Base-by-base conservation (phyloP, 2,329 filamentous ascomycete species). In the Colletotrichum sp. region DNA sequence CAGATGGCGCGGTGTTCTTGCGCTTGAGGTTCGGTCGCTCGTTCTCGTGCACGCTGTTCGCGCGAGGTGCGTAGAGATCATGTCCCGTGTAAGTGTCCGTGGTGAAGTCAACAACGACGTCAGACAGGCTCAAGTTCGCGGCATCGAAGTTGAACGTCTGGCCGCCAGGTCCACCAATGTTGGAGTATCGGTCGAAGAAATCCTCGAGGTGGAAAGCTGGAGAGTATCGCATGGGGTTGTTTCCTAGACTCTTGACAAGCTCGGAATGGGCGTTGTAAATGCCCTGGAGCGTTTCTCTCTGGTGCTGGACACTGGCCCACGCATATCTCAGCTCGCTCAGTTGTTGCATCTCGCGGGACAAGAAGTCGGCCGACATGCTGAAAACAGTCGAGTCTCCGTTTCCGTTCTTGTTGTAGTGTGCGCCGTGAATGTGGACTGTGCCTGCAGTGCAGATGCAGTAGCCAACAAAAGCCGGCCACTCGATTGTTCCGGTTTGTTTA, bases 361-460 rank as follows among this genome's bases (percentile, higher is more conserved):
- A 84, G 72, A 95, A 95, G 36, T 96, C 93, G 8, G 93, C 83
- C 6, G 90, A 91, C 71, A 85, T 83, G 86, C 90, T 80, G 88
- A 95, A 89, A 86, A 96, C 80, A 87, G 90, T 92, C 88, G 86
- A 92, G 85, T 85, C 91, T 79, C 82, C 91, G 87, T 69, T 81
- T 13, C 85, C 85, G 49, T 85, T 85, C 79, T 89, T 90, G 78
- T 91, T 92, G 83, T 98, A 98, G 81, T 97, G 93, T 8, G 94
- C 92, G 15, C 95, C 95, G 81, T 98, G 95, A 12, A 98, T 93
- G 81, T 98, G 95, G 2, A 98, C 95, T 0, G 95, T 98, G 6
- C 94, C 95, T 3, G 95, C 95, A 3, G 95, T 96, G 83, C 93
- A 95, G 64, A 98, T 92, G 81, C 95, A 97, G 83, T 96, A 98